Evolutionary conservation across 352 stramenopile genomes (phyloP).

Genomic region (Pythium dissimile): DNA sequence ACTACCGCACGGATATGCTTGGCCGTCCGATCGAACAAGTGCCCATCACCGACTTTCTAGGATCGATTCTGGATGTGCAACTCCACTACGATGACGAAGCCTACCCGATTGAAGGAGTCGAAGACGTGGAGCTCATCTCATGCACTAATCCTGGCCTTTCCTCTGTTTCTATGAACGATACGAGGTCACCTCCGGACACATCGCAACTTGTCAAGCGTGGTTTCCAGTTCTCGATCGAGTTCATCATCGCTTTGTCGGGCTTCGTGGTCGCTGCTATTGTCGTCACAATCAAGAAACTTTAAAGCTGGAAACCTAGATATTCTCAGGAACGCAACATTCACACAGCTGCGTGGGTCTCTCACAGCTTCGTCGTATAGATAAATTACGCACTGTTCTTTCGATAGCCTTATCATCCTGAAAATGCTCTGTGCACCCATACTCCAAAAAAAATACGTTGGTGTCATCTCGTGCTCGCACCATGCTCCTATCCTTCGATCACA

Average conservation of each 20-base stretch:
- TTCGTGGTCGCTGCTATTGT: conserved; percentile 25
- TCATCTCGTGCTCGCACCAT: too few relatives aligned
- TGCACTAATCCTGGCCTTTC: too few relatives aligned
- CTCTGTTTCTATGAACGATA: too few relatives aligned
- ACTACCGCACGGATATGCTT: conserved; percentile 74
- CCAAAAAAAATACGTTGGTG: too few relatives aligned
- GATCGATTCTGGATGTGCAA: conserved; percentile 80
- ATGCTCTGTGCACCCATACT: background rate
- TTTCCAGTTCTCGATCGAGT: conserved; percentile 50
- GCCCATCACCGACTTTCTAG: conserved; percentile 87
- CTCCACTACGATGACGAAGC: conserved; percentile 68
- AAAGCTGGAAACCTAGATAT: conserved; percentile 20
- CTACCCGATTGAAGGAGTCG: conserved; percentile 57
- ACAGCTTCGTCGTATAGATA: too few relatives aligned
- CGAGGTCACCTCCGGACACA: background rate
- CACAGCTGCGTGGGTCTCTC: too few relatives aligned
- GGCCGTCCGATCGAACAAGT: conserved; percentile 65
- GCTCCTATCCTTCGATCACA: background rate
- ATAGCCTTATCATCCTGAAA: background rate
- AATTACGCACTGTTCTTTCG: conserved; percentile 4
- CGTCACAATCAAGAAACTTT: conserved; percentile 41
- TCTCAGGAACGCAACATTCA: background rate
- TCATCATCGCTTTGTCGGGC: conserved; percentile 26
- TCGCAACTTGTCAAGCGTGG: too few relatives aligned
- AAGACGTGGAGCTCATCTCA: background rate